These are phyloP conservation scores for Coccomyxa sp. DNA, from an alignment of 139 green algal species.

Conservation along the genomic window DNA sequence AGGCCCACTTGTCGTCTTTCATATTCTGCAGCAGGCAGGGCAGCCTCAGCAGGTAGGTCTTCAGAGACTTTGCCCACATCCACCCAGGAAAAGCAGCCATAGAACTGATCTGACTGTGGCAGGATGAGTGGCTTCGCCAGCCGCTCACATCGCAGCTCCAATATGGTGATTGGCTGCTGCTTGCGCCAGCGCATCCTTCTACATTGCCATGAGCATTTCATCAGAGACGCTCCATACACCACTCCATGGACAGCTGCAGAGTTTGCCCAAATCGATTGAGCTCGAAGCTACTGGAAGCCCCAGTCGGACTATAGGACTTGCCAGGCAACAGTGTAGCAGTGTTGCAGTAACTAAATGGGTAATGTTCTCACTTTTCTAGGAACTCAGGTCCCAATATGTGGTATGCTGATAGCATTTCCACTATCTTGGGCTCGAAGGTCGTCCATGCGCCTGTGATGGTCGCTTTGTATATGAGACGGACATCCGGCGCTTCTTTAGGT, in stretches of 20 bases:
- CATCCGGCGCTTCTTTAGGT: not conserved
- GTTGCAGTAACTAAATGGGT: not conserved
- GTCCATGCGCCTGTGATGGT: conserved; percentile 7
- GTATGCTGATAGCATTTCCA: not conserved
- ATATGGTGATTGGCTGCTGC: conserved; percentile 53
- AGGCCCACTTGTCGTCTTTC: not conserved
- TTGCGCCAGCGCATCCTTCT: conserved; percentile 42
- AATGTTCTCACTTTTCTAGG: not conserved
- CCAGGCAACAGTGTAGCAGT: no score
- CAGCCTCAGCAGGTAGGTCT: not conserved
- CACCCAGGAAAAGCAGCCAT: conserved; percentile 57
- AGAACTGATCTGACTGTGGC: conserved; percentile 24
- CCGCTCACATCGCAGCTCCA: conserved; percentile 44
- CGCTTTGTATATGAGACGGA: not conserved
- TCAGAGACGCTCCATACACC: not conserved
- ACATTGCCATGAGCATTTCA: not conserved
- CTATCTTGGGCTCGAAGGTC: not conserved
- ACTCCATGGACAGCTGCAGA: not conserved
- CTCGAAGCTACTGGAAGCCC: not conserved
- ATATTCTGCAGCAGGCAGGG: not conserved
- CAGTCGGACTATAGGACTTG: not conserved
- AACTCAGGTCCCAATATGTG: not conserved
- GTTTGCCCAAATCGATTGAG: not conserved
- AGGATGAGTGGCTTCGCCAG: conserved; percentile 32
- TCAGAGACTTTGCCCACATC: not conserved